Conservation (phyloP, 2,329 filamentous ascomycete species). For the Ilyonectria sp. region DNA sequence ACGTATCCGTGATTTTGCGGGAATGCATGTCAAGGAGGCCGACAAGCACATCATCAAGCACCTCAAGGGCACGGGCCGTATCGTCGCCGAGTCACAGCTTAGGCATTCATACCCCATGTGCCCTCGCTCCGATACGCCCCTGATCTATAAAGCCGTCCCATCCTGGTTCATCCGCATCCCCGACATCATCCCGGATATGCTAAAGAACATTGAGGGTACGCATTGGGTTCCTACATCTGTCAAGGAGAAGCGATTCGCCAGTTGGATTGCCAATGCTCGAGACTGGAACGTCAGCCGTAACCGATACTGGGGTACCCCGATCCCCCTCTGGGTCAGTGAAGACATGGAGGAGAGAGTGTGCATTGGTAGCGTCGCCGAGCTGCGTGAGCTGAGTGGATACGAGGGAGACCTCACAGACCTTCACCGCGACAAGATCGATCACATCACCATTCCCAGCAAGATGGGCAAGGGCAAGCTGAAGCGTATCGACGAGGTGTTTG, state of each 20-base stretch:
- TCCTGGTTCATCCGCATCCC: conserved; percentile 96
- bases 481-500: conserved; percentile 90
- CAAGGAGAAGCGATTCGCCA: conserved; percentile 91
- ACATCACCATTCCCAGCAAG: conserved; percentile 94
- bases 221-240: conserved; percentile 94
- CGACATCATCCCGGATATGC: conserved; percentile 86
- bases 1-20: conserved; percentile 84
- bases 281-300: conserved; percentile 98
- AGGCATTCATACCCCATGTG: conserved; percentile 96
- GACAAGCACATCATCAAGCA: conserved; percentile 95
- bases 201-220: conserved; percentile 89
- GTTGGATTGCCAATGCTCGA: conserved; percentile 91
- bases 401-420: conserved; percentile 87
- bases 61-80: conserved; percentile 81
- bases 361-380: conserved; percentile 86
- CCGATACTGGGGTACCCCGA: conserved; percentile 94
- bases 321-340: conserved; percentile 93
- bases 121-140: conserved; percentile 92
- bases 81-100: conserved; percentile 89
- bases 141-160: conserved; percentile 93
- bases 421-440: conserved; percentile 92
- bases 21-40: conserved; percentile 91
- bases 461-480: conserved; percentile 87
- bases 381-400: conserved; percentile 90
- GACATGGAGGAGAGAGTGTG: conserved; percentile 90